These are phyloP conservation scores for Aspergillus leporis DNA, from an alignment of 495 filamentous ascomycete genomes.

Conservation along the genomic window DNA sequence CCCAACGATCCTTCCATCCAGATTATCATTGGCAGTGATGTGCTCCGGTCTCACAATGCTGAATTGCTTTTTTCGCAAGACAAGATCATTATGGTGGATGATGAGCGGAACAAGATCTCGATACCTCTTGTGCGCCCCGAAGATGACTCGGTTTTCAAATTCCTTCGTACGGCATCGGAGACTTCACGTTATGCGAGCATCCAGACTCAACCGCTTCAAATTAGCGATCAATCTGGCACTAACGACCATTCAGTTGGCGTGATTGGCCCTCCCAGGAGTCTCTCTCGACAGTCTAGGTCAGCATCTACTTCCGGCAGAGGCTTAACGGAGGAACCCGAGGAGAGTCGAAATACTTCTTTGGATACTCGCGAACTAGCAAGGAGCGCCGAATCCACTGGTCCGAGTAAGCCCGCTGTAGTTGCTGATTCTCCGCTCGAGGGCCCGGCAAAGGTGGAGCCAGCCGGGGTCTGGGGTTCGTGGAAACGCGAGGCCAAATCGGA, in stretches of 20 bases:
- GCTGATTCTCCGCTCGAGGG: conserved; percentile 30
- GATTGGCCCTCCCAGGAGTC: conserved; percentile 27
- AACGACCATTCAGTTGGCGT: conserved; percentile 30
- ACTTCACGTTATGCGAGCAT: conserved; percentile 20
- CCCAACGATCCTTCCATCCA: conserved; percentile 60
- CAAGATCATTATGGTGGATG: conserved; percentile 79
- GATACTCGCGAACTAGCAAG: conserved; percentile 17
- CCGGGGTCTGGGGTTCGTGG: conserved; percentile 68
- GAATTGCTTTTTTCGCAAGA: conserved; percentile 93
- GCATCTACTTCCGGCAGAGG: conserved; percentile 27
- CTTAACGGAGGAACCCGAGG: conserved; percentile 35
- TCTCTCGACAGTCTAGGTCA: conserved; percentile 20
- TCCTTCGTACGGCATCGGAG: conserved; percentile 60
- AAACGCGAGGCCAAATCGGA: conserved; percentile 57
- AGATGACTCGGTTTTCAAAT: conserved; percentile 76
- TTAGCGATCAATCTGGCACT: conserved; percentile 10
- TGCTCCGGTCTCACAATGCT: conserved; percentile 81
- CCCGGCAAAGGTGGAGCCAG: conserved; percentile 45
- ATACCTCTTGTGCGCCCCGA: conserved; percentile 94
- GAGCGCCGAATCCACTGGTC: conserved; percentile 31
- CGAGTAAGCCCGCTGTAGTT: conserved; percentile 19
- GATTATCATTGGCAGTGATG: conserved; percentile 84
- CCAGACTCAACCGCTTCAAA: conserved; percentile 3
- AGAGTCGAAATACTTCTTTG: conserved; percentile 34
- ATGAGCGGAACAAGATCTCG: conserved; percentile 83